Conservation (phyloP, 345 rosid species). For the Populus ilicifolia region DNA sequence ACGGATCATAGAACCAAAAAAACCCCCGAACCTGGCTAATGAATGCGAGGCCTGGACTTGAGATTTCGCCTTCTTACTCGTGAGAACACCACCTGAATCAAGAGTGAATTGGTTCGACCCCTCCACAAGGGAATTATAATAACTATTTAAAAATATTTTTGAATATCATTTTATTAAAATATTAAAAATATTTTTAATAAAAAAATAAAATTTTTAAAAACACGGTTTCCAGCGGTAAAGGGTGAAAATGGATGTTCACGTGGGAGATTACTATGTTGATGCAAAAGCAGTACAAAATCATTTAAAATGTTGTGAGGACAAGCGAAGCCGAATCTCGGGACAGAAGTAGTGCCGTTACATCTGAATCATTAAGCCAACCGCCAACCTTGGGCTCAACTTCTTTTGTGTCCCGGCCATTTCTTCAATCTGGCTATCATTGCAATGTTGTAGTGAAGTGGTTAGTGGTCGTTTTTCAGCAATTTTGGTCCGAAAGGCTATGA, state of each 20-base stretch:
- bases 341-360: not conserved
- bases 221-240: too few relatives aligned
- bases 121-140: too few relatives aligned
- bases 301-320: not conserved
- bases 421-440: not conserved
- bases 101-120: too few relatives aligned
- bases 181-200: too few relatives aligned
- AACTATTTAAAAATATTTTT: too few relatives aligned
- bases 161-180: too few relatives aligned
- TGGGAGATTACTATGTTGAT: not conserved
- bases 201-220: too few relatives aligned
- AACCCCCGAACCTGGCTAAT: too few relatives aligned
- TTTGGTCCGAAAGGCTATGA: not conserved
- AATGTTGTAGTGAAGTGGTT: not conserved
- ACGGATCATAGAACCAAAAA: too few relatives aligned
- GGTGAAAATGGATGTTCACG: not conserved
- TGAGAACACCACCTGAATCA: too few relatives aligned
- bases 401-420: not conserved
- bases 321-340: not conserved
- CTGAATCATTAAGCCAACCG: conserved; percentile 1
- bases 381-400: conserved; percentile 1
- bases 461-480: not conserved
- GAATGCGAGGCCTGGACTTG: too few relatives aligned
- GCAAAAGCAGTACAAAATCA: not conserved
- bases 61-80: too few relatives aligned